Conservation (phyloP, 108 stramenopile species). For the Stephanodiscus minutulus region DNA sequence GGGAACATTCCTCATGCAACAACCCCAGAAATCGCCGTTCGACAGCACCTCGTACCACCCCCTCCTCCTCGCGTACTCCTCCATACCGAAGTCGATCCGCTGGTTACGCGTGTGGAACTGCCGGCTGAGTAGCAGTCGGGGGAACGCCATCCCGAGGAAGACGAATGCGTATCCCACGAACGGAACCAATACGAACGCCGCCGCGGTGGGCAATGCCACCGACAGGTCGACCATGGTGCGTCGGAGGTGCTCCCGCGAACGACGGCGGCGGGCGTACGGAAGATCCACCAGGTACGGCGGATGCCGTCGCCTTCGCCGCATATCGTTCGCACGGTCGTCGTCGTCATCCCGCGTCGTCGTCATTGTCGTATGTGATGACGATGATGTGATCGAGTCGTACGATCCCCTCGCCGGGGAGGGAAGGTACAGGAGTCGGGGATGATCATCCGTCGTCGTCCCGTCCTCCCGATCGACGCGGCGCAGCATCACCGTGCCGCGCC, state of each 20-base stretch:
- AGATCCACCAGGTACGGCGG: not conserved
- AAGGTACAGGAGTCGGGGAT: too few species aligned
- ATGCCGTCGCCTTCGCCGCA: not conserved
- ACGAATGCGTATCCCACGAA: conserved; percentile 31
- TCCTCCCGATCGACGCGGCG: too few species aligned
- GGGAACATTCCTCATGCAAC: conserved; percentile 23
- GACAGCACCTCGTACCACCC: conserved; percentile 18
- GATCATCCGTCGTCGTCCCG: too few species aligned
- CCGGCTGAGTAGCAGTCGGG: conserved; percentile 35
- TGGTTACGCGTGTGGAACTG: conserved; percentile 38
- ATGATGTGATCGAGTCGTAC: too few species aligned
- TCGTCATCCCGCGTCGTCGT: too few species aligned
- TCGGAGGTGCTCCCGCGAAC: conserved; percentile 20
- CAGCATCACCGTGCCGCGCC: too few species aligned
- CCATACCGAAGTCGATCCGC: conserved; percentile 27
- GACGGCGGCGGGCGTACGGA: conserved; percentile 6
- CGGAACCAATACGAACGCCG: conserved; percentile 28
- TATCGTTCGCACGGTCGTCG: not conserved
- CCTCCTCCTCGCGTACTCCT: conserved; percentile 26
- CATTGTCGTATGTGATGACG: too few species aligned
- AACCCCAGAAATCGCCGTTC: conserved; percentile 39
- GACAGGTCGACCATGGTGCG: conserved; percentile 20
- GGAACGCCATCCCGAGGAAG: conserved; percentile 35
- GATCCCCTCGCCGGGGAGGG: too few species aligned
- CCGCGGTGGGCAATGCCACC: conserved; percentile 33